Conservation (phyloP, 352 stramenopile species). For the Pythium sukuiense region DNA sequence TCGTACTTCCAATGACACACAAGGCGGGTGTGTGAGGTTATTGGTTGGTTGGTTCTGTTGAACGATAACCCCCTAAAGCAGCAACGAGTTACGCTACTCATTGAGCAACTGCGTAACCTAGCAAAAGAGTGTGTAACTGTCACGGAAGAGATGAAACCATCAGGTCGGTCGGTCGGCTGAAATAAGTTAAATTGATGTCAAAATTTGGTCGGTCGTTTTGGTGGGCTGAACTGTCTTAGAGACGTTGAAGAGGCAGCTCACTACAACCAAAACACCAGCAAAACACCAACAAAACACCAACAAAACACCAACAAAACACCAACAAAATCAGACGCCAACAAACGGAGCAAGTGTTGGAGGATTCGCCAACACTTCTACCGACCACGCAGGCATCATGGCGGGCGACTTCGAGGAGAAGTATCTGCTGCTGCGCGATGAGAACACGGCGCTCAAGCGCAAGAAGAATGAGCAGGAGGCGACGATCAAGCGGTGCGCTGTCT, state of each 20-base stretch:
- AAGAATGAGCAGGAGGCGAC: slow-evolving; percentile 91
- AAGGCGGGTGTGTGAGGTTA: slow-evolving; percentile 8
- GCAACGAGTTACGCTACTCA: slow-evolving; percentile 19
- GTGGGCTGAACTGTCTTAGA: slow-evolving; percentile 1
- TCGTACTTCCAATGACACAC: slow-evolving; percentile 22
- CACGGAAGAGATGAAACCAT: slow-evolving; percentile 9
- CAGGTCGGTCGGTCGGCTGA: slow-evolving; percentile 20
- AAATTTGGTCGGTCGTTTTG: slow-evolving; percentile 14
- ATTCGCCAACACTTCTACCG: background rate
- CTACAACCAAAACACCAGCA: background rate
- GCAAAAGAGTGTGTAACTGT: background rate
- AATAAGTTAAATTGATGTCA: background rate
- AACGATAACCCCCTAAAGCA: slow-evolving; percentile 13
- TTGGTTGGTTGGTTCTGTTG: slow-evolving; percentile 39
- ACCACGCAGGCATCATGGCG: slow-evolving; percentile 30
- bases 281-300: background rate
- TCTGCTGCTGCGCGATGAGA: slow-evolving; percentile 80
- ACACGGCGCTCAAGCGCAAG: slow-evolving; percentile 86
- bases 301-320: slow-evolving; percentile 4
- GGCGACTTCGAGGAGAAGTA: slow-evolving; percentile 85
- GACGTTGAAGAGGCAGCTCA: slow-evolving; percentile 2
- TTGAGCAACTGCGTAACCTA: slow-evolving; percentile 17
- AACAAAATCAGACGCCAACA: background rate
- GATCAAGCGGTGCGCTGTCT: slow-evolving; percentile 68
- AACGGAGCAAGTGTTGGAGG: background rate